Percentiles rank a stretch among this genome's conserved stretches.
Evolutionary conservation across 768 basidiomycete species (phyloP).

Genomic region (Cubamyces sp.): DNA sequence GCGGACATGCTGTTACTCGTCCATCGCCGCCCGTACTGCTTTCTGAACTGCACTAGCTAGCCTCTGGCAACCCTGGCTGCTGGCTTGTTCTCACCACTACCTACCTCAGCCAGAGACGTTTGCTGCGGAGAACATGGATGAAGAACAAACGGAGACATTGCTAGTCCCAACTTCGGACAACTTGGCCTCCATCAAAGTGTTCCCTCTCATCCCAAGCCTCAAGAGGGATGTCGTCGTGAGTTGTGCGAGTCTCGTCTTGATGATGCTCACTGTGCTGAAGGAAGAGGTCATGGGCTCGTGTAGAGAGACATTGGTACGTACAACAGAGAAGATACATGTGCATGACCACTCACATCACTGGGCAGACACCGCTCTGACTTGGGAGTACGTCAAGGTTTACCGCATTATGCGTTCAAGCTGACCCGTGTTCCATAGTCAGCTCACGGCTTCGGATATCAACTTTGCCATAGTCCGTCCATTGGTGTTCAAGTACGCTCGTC

Average conservation of each 20-base stretch:
- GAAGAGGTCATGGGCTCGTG: neutral
- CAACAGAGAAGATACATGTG: neutral
- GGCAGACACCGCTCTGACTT: slow-evolving; percentile 71
- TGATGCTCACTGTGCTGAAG: neutral
- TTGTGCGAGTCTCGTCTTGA: slow-evolving; percentile 20
- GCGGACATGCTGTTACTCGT: neutral
- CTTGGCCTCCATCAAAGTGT: slow-evolving; percentile 70
- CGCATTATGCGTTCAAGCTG: neutral
- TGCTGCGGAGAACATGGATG: slow-evolving; percentile 23
- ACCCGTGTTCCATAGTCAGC: slow-evolving; percentile 51
- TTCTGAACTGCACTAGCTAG: neutral
- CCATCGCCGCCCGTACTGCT: slow-evolving; percentile 2
- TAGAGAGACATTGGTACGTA: slow-evolving; percentile 36
- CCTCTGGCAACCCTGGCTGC: no score
- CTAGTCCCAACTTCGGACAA: slow-evolving; percentile 61
- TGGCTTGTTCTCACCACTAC: no score
- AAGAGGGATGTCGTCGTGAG: slow-evolving; percentile 72
- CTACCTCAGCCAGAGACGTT: neutral
- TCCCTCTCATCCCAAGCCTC: slow-evolving; percentile 76
- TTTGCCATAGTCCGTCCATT: slow-evolving; percentile 79
- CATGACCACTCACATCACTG: neutral
- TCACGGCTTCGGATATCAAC: slow-evolving; percentile 83
- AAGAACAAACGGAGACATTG: slow-evolving; percentile 34
- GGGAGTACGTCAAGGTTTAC: slow-evolving; percentile 63
- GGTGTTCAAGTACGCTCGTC: slow-evolving; percentile 76